A percentile compares a stretch with the other conserved stretches of the same genome.
Evolutionary conservation across 805 yeast genomes (phyloP).

Genomic region (Torulaspora quercuum): DNA sequence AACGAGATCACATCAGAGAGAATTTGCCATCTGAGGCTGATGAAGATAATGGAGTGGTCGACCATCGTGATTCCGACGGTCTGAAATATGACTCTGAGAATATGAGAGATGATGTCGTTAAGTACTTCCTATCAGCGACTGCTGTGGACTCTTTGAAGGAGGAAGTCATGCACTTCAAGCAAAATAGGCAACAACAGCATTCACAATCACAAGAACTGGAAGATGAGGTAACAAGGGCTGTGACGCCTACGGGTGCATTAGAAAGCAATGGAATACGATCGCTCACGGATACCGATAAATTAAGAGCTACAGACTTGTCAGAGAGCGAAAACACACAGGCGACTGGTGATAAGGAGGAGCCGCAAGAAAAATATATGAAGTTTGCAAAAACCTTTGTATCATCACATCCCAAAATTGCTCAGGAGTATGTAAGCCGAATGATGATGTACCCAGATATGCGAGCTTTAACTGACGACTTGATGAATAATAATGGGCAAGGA

Average conservation of each 20-base stretch:
- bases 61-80: neutral
- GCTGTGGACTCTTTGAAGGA: slow-evolving; percentile 31
- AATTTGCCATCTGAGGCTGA: neutral
- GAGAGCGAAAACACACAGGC: neutral
- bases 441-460: slow-evolving; percentile 44
- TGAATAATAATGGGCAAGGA: slow-evolving; percentile 65
- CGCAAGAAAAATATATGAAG: slow-evolving; percentile 26
- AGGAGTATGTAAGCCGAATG: slow-evolving; percentile 34
- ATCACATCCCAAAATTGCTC: slow-evolving; percentile 35
- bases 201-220: slow-evolving; percentile 4
- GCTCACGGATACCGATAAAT: neutral
- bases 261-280: slow-evolving; percentile 7
- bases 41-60: neutral
- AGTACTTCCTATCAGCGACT: slow-evolving; percentile 25
- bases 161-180: slow-evolving; percentile 36
- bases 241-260: slow-evolving; percentile 1
- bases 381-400: slow-evolving; percentile 35
- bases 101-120: slow-evolving; percentile 25
- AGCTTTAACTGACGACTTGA: slow-evolving; percentile 73
- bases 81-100: slow-evolving; percentile 16
- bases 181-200: slow-evolving; percentile 27
- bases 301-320: neutral
- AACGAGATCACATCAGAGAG: neutral
- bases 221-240: slow-evolving; percentile 3
- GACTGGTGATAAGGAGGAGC: slow-evolving; percentile 17